These are phyloP conservation scores for Apophysomyces trapeziformis DNA, from an alignment of 371 early-diverging fungal genomes.

Conservation along the genomic window DNA sequence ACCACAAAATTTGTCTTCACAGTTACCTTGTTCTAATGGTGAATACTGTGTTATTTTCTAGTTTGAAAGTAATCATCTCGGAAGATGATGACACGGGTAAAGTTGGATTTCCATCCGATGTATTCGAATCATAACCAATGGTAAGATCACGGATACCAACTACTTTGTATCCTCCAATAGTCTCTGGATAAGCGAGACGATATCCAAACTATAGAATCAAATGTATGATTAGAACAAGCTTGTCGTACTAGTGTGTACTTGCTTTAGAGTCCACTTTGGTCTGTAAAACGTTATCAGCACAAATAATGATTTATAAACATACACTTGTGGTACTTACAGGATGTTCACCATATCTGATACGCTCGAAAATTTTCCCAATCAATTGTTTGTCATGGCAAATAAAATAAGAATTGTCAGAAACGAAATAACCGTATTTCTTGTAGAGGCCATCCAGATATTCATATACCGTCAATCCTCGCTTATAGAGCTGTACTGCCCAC, in stretches of 20 bases:
- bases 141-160: constrained; percentile 87
- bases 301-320: background rate
- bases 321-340: constrained; percentile 25
- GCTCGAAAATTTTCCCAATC: constrained; percentile 73
- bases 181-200: constrained; percentile 70
- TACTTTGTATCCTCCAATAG: constrained; percentile 73
- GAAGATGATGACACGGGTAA: constrained; percentile 82
- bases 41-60: constrained; percentile 74
- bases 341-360: constrained; percentile 78
- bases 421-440: constrained; percentile 85
- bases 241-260: background rate
- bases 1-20: background rate
- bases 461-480: constrained; percentile 61
- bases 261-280: background rate
- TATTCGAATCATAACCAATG: constrained; percentile 81
- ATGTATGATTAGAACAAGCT: background rate
- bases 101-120: constrained; percentile 65
- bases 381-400: constrained; percentile 78
- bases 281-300: background rate
- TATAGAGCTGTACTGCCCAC: constrained; percentile 72
- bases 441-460: constrained; percentile 78
- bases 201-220: constrained; percentile 27
- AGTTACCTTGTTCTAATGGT: constrained; percentile 74
- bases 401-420: constrained; percentile 88
- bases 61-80: constrained; percentile 92